Conservation (phyloP, 2,329 filamentous ascomycete species). For the Helotiales sp. region DNA sequence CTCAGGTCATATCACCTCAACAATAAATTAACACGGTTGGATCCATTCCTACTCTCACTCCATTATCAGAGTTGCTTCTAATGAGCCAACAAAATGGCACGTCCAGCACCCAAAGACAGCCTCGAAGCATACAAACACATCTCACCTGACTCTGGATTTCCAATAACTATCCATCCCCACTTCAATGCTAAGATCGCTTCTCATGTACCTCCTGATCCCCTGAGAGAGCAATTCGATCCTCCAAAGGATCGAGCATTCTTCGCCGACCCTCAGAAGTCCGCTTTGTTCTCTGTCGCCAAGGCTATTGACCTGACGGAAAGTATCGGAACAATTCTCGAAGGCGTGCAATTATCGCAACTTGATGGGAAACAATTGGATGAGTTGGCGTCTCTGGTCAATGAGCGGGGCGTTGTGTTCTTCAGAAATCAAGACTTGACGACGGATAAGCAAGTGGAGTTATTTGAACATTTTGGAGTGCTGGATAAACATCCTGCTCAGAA, state of each 20-base stretch:
- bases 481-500: conserved; percentile 49
- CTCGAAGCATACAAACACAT: conserved; percentile 30
- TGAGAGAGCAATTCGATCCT: conserved; percentile 21
- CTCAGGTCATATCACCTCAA: background rate
- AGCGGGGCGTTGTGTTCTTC: conserved; percentile 53
- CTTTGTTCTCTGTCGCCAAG: conserved; percentile 42
- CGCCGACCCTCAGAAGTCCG: conserved; percentile 46
- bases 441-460: conserved; percentile 44
- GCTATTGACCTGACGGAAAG: conserved; percentile 44
- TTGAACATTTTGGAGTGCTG: conserved; percentile 47
- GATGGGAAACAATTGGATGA: conserved; percentile 30
- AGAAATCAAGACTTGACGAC: conserved; percentile 47
- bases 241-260: conserved; percentile 41
- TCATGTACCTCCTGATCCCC: conserved; percentile 20
- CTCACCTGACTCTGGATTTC: conserved; percentile 24
- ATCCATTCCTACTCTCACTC: background rate
- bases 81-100: background rate
- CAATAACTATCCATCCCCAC: conserved; percentile 23
- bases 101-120: conserved; percentile 17
- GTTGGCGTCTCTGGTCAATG: conserved; percentile 34
- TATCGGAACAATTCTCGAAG: conserved; percentile 35
- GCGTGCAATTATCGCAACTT: conserved; percentile 29
- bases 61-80: background rate
- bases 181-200: conserved; percentile 25
- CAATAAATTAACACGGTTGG: background rate